Percentiles rank a stretch among this genome's conserved stretches.
These are phyloP conservation scores for Fusarium sp. DNA, from an alignment of 2,329 filamentous ascomycete species.

Conservation along the genomic window DNA sequence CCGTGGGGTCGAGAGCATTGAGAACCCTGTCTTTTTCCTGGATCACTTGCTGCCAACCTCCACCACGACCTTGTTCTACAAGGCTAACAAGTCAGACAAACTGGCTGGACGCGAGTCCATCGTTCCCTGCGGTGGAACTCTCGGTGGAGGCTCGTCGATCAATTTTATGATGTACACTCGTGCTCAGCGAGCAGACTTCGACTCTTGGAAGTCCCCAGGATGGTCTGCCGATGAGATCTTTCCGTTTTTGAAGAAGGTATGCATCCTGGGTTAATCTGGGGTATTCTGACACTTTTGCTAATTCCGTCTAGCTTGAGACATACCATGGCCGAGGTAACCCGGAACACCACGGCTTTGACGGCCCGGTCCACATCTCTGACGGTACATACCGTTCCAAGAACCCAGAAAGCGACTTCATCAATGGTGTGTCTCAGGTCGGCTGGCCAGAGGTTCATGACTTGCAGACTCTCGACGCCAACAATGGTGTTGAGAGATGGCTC, in stretches of 20 bases:
- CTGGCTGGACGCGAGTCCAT: slow-evolving; percentile 40
- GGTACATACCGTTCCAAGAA: slow-evolving; percentile 56
- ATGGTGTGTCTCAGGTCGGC: slow-evolving; percentile 58
- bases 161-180: slow-evolving; percentile 50
- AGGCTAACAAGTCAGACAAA: slow-evolving; percentile 38
- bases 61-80: slow-evolving; percentile 43
- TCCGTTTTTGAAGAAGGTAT: slow-evolving; percentile 48
- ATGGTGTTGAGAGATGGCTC: slow-evolving; percentile 45
- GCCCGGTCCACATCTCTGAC: slow-evolving; percentile 65
- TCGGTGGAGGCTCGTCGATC: slow-evolving; percentile 48
- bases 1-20: slow-evolving; percentile 41
- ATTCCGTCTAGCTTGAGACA: slow-evolving; percentile 59
- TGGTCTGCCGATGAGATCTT: slow-evolving; percentile 49
- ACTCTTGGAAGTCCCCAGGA: slow-evolving; percentile 49
- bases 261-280: rapidly evolving
- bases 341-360: slow-evolving; percentile 61
- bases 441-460: slow-evolving; percentile 64
- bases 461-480: slow-evolving; percentile 58
- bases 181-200: slow-evolving; percentile 47
- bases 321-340: slow-evolving; percentile 60
- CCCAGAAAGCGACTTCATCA: slow-evolving; percentile 61
- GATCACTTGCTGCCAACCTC: slow-evolving; percentile 37
- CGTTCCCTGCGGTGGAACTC: slow-evolving; percentile 43
- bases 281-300: not conserved
- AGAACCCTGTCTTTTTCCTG: slow-evolving; percentile 44